phyloP scores from a whole-genome alignment of 176 grass and related monocot genomes.

The Pontederia paniculata region DNA sequence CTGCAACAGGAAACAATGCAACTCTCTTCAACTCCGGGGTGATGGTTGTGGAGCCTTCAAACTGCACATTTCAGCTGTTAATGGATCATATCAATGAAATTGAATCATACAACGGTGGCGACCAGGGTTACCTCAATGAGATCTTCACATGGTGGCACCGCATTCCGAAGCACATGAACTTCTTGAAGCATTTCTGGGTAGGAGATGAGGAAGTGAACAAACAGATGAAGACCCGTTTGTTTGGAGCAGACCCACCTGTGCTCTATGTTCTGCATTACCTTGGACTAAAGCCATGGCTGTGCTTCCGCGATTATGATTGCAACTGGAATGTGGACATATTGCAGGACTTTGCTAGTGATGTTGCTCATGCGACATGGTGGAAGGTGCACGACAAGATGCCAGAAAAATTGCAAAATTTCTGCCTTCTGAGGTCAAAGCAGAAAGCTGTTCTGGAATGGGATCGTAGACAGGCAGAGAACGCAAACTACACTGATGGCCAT shows the following conservation, averaged over 20 bases:
- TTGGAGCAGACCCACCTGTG: conserved; percentile 23
- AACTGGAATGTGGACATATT: conserved; percentile 25
- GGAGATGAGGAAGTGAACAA: conserved; percentile 24
- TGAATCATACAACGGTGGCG: conserved; percentile 37
- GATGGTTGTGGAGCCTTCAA: conserved; percentile 37
- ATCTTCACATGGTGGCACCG: conserved; percentile 37
- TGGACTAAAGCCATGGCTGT: conserved; percentile 26
- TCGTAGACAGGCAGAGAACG: conserved; percentile 23
- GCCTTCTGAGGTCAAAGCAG: conserved; percentile 26
- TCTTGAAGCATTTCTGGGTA: conserved; percentile 33
- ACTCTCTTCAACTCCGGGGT: conserved; percentile 30
- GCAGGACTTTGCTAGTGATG: conserved; percentile 29
- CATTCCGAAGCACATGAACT: conserved; percentile 33
- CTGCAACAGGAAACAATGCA: conserved; percentile 25
- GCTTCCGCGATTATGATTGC: conserved; percentile 30
- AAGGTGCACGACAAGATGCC: conserved; percentile 33
- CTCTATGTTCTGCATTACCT: conserved; percentile 22
- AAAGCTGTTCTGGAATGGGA: conserved; percentile 25
- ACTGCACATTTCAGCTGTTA: conserved; percentile 25
- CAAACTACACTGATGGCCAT: conserved; percentile 26
- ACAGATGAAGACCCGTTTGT: conserved; percentile 13
- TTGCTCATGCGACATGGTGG: conserved; percentile 35
- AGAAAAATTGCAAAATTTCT: conserved; percentile 30
- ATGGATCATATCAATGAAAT: conserved; percentile 42
- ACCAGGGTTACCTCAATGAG: conserved; percentile 41